Base-by-base conservation (phyloP, 2,329 filamentous ascomycete genomes). In the Arachnomyces sp. region DNA sequence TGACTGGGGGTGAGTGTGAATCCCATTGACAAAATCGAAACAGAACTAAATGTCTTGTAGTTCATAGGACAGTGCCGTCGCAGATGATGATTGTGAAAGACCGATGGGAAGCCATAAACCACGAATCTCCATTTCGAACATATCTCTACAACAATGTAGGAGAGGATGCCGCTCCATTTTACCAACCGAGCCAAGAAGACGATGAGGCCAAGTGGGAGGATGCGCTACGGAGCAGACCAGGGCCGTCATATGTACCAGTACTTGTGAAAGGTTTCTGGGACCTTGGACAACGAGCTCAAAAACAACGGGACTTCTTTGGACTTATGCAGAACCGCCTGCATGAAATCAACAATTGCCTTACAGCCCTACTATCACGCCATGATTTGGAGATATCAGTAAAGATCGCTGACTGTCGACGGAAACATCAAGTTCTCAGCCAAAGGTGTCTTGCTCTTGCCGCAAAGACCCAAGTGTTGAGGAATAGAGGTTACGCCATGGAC, bases 141-240 rank as follows among this genome's bases (percentile, higher is more conserved):
- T 82, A 82, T 56, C 70, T 82, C 48, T 82, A 82, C 60, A 81
- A 81, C 54, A 63, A 73, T 13, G 77, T 79, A 37, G 68, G 71
- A 34, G 71, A 78, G 34, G 74, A 77, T 13, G 62, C 70, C 43
- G 77, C 74, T 1, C 75, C 78, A 6, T 81, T 78, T 63, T 82
- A 75, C 57, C 71, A 75, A 44, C 77, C 77, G 2, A 64, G 69
- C 7, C 59, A 68, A 2, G 67, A 71, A 39, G 78, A 82, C 45
- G 74, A 80, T 45, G 73, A 75, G 47, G 63, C 67, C 36, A 77
- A 77, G 53, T 82, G 78, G 78, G 78, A 82, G 52, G 75, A 80
- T 47, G 78, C 78, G 12, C 59, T 82, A 34, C 68, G 71, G 28
- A 72, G 77, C 50, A 73, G 78, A 49, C 78, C 78, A 1, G 68